Percentiles rank a stretch among this genome's conserved stretches.
phyloP scores from a whole-genome alignment of 176 grass and related monocot species.

The Zea luxurians region DNA sequence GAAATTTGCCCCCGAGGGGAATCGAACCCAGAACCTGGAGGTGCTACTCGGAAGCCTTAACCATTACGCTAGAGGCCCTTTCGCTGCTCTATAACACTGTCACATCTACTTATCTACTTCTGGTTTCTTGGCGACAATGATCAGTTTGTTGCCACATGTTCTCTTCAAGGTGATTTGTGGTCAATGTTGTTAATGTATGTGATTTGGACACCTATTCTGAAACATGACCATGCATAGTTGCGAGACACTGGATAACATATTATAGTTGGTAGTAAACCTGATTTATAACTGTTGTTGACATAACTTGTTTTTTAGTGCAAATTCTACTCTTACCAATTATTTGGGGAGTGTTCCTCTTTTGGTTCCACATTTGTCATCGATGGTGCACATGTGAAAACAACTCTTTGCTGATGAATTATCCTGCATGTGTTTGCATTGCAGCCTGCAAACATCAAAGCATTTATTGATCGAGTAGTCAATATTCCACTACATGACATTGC shows the following conservation, averaged over 20 bases:
- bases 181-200: background rate
- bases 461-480: constrained; percentile 95
- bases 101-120: background rate
- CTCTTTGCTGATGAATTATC: constrained; percentile 38
- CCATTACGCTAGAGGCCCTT: too few species aligned
- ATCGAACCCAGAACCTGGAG: too few species aligned
- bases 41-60: too few species aligned
- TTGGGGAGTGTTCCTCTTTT: background rate
- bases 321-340: constrained; percentile 7
- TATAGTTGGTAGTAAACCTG: constrained; percentile 11
- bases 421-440: constrained; percentile 62
- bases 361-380: background rate
- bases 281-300: background rate
- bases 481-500: constrained; percentile 96
- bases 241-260: background rate
- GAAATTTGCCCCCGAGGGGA: too few species aligned
- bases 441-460: constrained; percentile 93
- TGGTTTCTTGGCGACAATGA: background rate
- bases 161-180: background rate
- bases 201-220: background rate
- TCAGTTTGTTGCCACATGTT: constrained; percentile 1
- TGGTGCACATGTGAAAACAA: background rate
- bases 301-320: background rate
- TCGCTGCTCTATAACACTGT: background rate
- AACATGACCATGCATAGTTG: too few species aligned